Conservation (phyloP, 768 basidiomycete species). For the Russula compacta region DNA sequence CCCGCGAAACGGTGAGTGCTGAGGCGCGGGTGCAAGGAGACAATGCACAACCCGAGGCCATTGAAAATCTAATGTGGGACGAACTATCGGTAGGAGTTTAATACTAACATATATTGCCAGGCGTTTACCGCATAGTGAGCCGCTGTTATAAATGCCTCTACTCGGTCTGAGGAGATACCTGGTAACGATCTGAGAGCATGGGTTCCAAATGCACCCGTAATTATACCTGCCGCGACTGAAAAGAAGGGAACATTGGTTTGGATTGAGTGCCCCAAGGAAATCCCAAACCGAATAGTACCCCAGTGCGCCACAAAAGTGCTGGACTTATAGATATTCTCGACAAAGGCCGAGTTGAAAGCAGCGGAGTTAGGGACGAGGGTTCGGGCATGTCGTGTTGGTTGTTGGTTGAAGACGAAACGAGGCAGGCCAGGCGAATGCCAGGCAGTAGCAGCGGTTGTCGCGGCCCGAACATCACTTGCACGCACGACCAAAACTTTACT, state of each 20-base stretch:
- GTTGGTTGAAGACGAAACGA: too few species aligned
- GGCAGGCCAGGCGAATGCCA: too few species aligned
- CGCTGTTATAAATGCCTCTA: slow-evolving; percentile 56
- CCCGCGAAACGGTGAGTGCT: slow-evolving; percentile 53
- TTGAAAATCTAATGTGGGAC: slow-evolving; percentile 45
- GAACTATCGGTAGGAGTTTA: background rate
- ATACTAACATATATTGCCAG: background rate
- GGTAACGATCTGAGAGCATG: slow-evolving; percentile 46
- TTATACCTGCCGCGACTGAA: slow-evolving; percentile 40
- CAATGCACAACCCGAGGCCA: slow-evolving; percentile 52
- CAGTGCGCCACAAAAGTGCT: slow-evolving; percentile 17
- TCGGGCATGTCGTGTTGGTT: slow-evolving; percentile 19
- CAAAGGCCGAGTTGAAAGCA: slow-evolving; percentile 18
- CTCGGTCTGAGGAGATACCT: slow-evolving; percentile 40
- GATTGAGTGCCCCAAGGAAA: background rate
- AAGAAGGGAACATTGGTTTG: background rate
- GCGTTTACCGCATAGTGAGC: slow-evolving; percentile 47
- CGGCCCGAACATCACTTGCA: background rate
- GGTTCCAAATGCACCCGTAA: slow-evolving; percentile 59
- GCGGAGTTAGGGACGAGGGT: slow-evolving; percentile 22
- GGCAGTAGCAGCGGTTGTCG: background rate
- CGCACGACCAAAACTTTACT: background rate
- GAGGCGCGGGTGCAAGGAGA: slow-evolving; percentile 58
- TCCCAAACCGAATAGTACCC: slow-evolving; percentile 10
- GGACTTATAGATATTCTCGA: slow-evolving; percentile 12